These are phyloP conservation scores for Tetradesmus lagerheimii DNA, from an alignment of 139 green algal genomes.

Conservation along the genomic window DNA sequence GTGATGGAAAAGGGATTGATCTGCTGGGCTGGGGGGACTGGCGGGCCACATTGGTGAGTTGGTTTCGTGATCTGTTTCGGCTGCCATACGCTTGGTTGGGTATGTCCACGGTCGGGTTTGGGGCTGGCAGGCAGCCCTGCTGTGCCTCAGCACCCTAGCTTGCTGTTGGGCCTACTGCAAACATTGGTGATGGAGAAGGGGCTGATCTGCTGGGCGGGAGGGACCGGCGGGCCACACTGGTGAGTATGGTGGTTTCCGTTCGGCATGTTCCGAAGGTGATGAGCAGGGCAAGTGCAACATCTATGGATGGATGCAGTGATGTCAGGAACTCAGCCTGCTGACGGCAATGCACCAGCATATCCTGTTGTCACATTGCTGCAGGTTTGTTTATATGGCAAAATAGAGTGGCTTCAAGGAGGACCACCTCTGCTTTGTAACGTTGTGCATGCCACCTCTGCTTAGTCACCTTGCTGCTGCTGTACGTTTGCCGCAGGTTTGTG, in stretches of 20 bases:
- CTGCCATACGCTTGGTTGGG: no score
- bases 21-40: constrained; percentile 54
- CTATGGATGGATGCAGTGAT: no score
- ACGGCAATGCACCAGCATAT: no score
- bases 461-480: neutral
- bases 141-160: constrained; percentile 40
- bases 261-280: no score
- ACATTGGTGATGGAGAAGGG: constrained; percentile 42
- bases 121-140: neutral
- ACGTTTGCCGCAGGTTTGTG: neutral
- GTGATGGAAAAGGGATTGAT: constrained; percentile 51
- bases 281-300: no score
- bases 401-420: neutral
- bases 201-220: constrained; percentile 54
- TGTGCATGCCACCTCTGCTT: neutral
- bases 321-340: no score
- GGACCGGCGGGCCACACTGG: constrained; percentile 37
- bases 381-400: neutral
- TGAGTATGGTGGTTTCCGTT: no score
- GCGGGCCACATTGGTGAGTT: constrained; percentile 35
- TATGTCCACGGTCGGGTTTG: no score
- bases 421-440: no score
- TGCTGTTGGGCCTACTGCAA: constrained; percentile 13
- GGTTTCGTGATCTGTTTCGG: no score
- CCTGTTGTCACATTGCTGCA: neutral